Evolutionary conservation across 2,329 filamentous ascomycete species (phyloP), one percentile per base, ranked within the genome.

Genomic region (Trichoderma hamatum): DNA sequence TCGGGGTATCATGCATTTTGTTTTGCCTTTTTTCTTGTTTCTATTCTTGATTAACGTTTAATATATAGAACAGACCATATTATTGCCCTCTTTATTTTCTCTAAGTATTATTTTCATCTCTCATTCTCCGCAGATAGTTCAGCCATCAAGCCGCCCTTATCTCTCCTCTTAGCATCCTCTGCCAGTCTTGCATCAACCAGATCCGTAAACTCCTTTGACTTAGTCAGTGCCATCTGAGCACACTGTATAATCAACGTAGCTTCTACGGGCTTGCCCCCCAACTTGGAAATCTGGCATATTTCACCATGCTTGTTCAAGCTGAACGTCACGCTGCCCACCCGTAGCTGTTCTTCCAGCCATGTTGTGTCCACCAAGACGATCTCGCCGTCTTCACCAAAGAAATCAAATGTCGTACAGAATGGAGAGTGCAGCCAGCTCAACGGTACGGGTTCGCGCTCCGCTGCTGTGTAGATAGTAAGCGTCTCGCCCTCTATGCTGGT

Each of bases 351-450:
- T 81, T 96, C 92, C 49, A 92, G 79, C 78, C 89, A 83, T 54
- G 85, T 91, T 3, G 92, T 86, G 78, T 96, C 92, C n/a, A 92
- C 78, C 65, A 94, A 76, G 54, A 92, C 86, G 21, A 73, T 76
- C 73, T 92, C 90, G 5, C 89, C 92, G 43, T 90, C 88, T 34
- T 91, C 85, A 76, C 88, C 84, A 80, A 92, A 97, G 77, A 94
- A 95, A 75, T 89, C 92, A 80, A 97, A 97, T 0, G 94, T 97
- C 56, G 97, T 86, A 77, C 94, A 97, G 67, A 97, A 90, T 1
- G 96, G 96, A 74, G 93, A 92, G 81, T 98, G 96, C 72, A 97
- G 87, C 84, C 97, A 93, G 74, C 92, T 94, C 71, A 99, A 84
- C 58, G 93, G 90, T 56, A 97, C 93, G 0, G 95, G 95, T 72